Conservation (phyloP, 148 eudicot genomes). For the Rhododendron molle region DNA sequence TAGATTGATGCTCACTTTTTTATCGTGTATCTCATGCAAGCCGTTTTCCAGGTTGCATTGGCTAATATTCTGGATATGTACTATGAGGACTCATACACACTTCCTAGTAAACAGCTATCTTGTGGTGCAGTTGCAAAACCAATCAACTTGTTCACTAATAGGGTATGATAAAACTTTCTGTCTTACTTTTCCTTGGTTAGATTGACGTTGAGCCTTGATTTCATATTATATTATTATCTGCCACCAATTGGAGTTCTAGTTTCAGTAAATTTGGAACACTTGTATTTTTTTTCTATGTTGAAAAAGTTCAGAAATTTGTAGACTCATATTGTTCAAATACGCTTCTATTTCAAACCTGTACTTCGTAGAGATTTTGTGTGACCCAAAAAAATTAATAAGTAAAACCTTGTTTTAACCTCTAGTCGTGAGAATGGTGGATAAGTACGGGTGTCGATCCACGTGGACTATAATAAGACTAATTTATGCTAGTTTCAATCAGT, state of each 20-base stretch:
- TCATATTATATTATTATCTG: background rate
- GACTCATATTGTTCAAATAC: background rate
- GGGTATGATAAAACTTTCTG: slow-evolving; percentile 43
- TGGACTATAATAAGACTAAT: background rate
- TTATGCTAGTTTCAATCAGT: background rate
- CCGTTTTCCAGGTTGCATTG: slow-evolving; percentile 68
- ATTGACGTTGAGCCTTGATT: background rate
- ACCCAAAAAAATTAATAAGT: background rate
- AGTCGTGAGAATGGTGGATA: background rate
- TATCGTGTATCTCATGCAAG: background rate
- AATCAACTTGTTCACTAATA: slow-evolving; percentile 37
- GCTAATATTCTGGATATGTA: slow-evolving; percentile 77
- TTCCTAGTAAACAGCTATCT: slow-evolving; percentile 61
- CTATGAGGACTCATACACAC: slow-evolving; percentile 73
- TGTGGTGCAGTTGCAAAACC: slow-evolving; percentile 38
- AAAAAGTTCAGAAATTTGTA: background rate
- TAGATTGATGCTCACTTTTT: background rate
- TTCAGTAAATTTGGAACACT: background rate
- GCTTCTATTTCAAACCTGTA: background rate
- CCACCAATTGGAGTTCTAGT: background rate
- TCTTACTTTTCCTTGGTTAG: background rate
- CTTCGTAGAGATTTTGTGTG: background rate
- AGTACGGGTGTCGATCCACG: background rate
- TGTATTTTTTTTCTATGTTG: background rate
- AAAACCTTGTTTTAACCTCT: background rate